A percentile compares a stretch with the other conserved stretches of the same genome.
Conservation (phyloP, 2,329 filamentous ascomycete genomes). For the Dryadomyces quercus-mongolicae region DNA sequence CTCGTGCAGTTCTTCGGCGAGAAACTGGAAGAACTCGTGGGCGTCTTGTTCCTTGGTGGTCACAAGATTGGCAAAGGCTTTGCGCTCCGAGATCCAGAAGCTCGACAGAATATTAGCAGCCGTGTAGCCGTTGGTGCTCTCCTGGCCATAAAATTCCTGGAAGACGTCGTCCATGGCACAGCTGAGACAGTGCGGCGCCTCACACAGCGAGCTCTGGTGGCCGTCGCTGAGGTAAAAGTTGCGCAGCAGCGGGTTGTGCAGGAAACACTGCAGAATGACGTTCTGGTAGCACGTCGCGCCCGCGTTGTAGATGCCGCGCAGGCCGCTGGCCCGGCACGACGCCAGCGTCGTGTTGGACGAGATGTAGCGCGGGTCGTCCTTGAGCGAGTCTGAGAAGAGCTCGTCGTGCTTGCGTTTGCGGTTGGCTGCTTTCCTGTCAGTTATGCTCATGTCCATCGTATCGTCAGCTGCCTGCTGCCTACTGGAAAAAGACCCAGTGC, state of each 20-base stretch:
- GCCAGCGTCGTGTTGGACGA: slow-evolving; percentile 65
- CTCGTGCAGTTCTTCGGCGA: slow-evolving; percentile 82
- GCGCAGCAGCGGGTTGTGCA: slow-evolving; percentile 84
- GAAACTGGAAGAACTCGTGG: slow-evolving; percentile 93
- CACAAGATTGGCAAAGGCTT: slow-evolving; percentile 60
- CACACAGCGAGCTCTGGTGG: slow-evolving; percentile 68
- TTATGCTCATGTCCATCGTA: neutral
- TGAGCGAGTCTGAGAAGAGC: slow-evolving; percentile 47
- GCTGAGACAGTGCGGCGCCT: slow-evolving; percentile 48
- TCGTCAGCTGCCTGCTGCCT: slow-evolving; percentile 16
- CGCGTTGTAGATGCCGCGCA: slow-evolving; percentile 91
- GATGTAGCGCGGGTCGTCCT: slow-evolving; percentile 67
- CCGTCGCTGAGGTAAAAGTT: slow-evolving; percentile 90
- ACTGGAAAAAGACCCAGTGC: slow-evolving; percentile 54
- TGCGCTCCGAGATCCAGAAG: slow-evolving; percentile 77
- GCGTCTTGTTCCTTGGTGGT: slow-evolving; percentile 95
- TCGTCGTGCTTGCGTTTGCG: slow-evolving; percentile 71
- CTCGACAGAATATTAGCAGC: slow-evolving; percentile 80
- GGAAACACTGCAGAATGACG: slow-evolving; percentile 82
- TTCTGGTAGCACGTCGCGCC: slow-evolving; percentile 99
- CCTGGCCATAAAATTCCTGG: slow-evolving; percentile 56
- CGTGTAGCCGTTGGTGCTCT: slow-evolving; percentile 80
- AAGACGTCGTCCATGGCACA: slow-evolving; percentile 66
- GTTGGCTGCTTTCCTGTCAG: slow-evolving; percentile 22
- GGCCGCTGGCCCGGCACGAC: slow-evolving; percentile 57